A percentile compares a stretch with the other conserved stretches of the same genome.
Evolutionary conservation across 1,284 basidiomycete species (phyloP).

Genomic region (Porodaedalea pini): DNA sequence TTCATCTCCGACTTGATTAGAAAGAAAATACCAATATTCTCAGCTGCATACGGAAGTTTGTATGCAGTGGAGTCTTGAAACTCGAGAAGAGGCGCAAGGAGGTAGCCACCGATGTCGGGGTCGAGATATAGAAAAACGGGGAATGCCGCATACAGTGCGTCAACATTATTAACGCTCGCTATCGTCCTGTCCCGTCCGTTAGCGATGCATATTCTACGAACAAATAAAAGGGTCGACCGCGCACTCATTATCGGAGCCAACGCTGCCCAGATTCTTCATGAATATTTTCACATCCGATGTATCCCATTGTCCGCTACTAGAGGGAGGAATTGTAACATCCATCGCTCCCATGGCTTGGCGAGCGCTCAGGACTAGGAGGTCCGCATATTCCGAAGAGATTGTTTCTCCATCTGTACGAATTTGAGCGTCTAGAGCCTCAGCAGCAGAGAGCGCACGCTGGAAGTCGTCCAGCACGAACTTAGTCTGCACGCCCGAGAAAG

Average conservation of each 20-base stretch:
- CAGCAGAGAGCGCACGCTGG: slow-evolving; percentile 29
- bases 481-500: slow-evolving; percentile 26
- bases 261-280: slow-evolving; percentile 20
- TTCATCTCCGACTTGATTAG: too few relatives aligned
- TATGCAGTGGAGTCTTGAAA: slow-evolving; percentile 34
- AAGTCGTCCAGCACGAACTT: slow-evolving; percentile 39
- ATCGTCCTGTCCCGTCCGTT: background rate
- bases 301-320: slow-evolving; percentile 28
- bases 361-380: slow-evolving; percentile 37
- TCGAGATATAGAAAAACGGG: slow-evolving; percentile 47
- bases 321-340: slow-evolving; percentile 36
- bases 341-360: slow-evolving; percentile 39
- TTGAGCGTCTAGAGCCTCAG: slow-evolving; percentile 35
- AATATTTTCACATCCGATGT: slow-evolving; percentile 23
- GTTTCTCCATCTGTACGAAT: slow-evolving; percentile 31
- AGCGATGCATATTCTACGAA: background rate
- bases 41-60: slow-evolving; percentile 34
- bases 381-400: slow-evolving; percentile 35
- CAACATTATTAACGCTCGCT: slow-evolving; percentile 44
- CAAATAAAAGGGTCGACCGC: background rate
- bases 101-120: slow-evolving; percentile 35
- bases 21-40: slow-evolving; percentile 41
- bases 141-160: slow-evolving; percentile 45
- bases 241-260: background rate
- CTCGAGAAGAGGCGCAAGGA: slow-evolving; percentile 46